Percentiles rank a stretch among this genome's conserved stretches.
Conservation (phyloP, 1,284 basidiomycete genomes). For the Trichosporon sp. region DNA sequence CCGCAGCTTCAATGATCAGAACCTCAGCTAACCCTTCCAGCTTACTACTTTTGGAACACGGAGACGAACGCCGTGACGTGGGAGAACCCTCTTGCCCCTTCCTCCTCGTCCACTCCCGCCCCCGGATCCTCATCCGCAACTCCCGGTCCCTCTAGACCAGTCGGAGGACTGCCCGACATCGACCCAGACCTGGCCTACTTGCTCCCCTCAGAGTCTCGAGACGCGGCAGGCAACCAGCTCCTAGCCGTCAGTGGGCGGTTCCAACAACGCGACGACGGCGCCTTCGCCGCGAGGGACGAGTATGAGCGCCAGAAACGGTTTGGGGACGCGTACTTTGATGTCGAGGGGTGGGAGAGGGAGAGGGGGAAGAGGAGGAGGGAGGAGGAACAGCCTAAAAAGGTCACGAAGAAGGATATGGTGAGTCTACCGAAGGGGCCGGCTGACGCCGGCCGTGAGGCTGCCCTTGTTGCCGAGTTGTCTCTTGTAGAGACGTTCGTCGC, state of each 20-base stretch:
- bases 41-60: slow-evolving; percentile 86
- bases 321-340: slow-evolving; percentile 86
- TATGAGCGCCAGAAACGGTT: slow-evolving; percentile 80
- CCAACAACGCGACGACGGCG: slow-evolving; percentile 55
- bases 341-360: slow-evolving; percentile 75
- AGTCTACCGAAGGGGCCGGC: slow-evolving; percentile 45
- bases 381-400: slow-evolving; percentile 64
- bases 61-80: slow-evolving; percentile 81
- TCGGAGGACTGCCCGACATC: slow-evolving; percentile 63
- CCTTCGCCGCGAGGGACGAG: slow-evolving; percentile 76
- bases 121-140: slow-evolving; percentile 58
- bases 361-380: slow-evolving; percentile 62
- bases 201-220: slow-evolving; percentile 66
- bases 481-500: too few species aligned
- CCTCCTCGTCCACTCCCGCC: slow-evolving; percentile 40
- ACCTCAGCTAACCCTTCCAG: slow-evolving; percentile 38
- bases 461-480: too few species aligned
- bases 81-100: slow-evolving; percentile 70
- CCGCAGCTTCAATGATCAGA: neutral
- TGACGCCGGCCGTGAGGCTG: neutral
- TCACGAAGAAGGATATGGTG: slow-evolving; percentile 84
- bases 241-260: neutral
- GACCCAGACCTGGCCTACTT: slow-evolving; percentile 81
- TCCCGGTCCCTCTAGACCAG: neutral
- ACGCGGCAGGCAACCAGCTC: slow-evolving; percentile 59